phyloP scores from a whole-genome alignment of 805 yeast genomes.

The Yarrowia divulgata region DNA sequence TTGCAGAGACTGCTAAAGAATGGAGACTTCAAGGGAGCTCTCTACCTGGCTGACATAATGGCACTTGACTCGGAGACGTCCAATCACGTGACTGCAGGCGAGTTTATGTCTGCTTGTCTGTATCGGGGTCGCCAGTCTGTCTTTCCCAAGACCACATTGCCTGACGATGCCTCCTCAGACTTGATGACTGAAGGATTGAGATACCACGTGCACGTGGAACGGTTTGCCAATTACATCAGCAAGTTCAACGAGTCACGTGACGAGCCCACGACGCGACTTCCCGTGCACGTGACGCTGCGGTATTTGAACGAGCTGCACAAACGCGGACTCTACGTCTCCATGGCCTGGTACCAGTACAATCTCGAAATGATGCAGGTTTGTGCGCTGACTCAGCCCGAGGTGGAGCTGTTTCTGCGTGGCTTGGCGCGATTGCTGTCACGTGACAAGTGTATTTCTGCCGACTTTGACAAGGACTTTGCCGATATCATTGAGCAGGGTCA shows the following conservation, averaged over 20 bases:
- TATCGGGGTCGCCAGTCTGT: constrained; percentile 12
- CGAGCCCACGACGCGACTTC: not conserved
- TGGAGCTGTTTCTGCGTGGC: not conserved
- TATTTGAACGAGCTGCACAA: constrained; percentile 13
- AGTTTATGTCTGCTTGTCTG: constrained; percentile 4
- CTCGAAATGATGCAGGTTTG: constrained; percentile 24
- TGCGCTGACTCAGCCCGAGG: constrained; percentile 12
- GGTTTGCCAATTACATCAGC: constrained; percentile 17
- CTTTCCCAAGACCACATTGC: not conserved
- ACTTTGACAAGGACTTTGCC: constrained; percentile 1
- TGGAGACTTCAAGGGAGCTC: constrained; percentile 8
- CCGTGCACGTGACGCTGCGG: not conserved
- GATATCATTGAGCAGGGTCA: constrained; percentile 1
- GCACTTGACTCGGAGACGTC: not conserved
- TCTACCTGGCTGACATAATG: not conserved
- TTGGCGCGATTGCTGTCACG: not conserved
- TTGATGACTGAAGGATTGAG: constrained; percentile 4
- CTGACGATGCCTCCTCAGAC: not conserved
- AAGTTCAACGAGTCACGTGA: constrained; percentile 11
- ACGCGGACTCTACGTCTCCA: not conserved
- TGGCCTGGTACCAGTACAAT: constrained; percentile 12
- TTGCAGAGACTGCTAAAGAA: not conserved
- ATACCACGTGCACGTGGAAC: not conserved
- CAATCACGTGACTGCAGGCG: constrained; percentile 1
- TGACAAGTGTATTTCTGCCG: not conserved